These are phyloP conservation scores for Pseudocercospora fuligena DNA, from an alignment of 2,329 filamentous ascomycete genomes.

Conservation along the genomic window DNA sequence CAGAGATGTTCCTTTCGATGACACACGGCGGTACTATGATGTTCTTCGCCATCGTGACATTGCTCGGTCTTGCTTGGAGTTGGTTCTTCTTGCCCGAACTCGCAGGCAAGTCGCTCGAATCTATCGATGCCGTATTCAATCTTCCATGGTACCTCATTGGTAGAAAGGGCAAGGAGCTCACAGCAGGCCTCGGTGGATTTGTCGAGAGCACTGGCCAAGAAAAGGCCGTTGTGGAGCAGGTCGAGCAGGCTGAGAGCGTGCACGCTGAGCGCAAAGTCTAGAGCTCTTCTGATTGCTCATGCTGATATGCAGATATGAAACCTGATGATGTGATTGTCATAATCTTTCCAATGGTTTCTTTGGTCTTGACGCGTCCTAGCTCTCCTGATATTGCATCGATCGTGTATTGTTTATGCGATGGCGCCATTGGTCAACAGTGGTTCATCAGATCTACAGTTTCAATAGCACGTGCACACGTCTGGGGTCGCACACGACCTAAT, in stretches of 20 bases:
- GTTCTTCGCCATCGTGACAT: slow-evolving; percentile 72
- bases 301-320: neutral
- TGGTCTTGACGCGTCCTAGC: neutral
- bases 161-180: slow-evolving; percentile 40
- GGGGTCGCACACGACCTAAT: too few relatives aligned
- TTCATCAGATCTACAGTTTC: neutral
- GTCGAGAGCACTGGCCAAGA: slow-evolving; percentile 33
- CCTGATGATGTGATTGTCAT: neutral
- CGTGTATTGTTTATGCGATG: neutral
- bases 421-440: neutral
- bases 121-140: slow-evolving; percentile 59
- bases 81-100: slow-evolving; percentile 64
- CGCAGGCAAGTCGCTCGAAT: slow-evolving; percentile 58
- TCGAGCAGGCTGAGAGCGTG: slow-evolving; percentile 31
- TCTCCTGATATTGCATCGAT: neutral
- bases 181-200: slow-evolving; percentile 30
- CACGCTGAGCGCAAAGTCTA: slow-evolving; percentile 22
- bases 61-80: slow-evolving; percentile 66
- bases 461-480: neutral
- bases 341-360: neutral
- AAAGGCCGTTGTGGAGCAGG: slow-evolving; percentile 29
- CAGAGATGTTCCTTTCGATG: slow-evolving; percentile 69
- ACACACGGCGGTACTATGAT: slow-evolving; percentile 72
- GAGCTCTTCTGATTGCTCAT: neutral
- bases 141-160: slow-evolving; percentile 80